These are phyloP conservation scores for Cinnamomum chago DNA, from an alignment of 164 flowering plant species.

Conservation along the genomic window DNA sequence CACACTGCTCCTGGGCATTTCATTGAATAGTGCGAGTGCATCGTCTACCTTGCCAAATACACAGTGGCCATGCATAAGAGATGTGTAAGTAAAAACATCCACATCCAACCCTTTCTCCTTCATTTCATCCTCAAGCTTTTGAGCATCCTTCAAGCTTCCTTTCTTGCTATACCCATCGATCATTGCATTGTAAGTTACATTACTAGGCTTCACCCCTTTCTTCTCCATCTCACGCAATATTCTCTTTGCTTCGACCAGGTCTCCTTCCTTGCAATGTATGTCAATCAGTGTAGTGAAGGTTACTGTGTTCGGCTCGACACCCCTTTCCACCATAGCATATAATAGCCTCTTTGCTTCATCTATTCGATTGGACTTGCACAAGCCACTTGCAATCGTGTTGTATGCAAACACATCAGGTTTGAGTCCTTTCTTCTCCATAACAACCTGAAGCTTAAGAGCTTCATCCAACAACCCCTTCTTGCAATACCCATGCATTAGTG, in stretches of 20 bases:
- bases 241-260: constrained; percentile 56
- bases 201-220: constrained; percentile 44
- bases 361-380: constrained; percentile 29
- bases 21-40: constrained; percentile 47
- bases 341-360: constrained; percentile 50
- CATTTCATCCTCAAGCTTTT: constrained; percentile 48
- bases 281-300: constrained; percentile 56
- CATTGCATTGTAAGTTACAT: constrained; percentile 56
- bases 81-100: constrained; percentile 63
- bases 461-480: constrained; percentile 45
- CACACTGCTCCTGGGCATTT: constrained; percentile 44
- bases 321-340: constrained; percentile 35
- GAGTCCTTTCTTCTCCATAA: constrained; percentile 51
- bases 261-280: constrained; percentile 66
- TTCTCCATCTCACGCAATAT: constrained; percentile 52
- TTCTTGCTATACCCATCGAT: constrained; percentile 65
- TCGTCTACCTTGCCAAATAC: constrained; percentile 48
- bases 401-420: constrained; percentile 28
- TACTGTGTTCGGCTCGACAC: constrained; percentile 33
- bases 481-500: constrained; percentile 41
- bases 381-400: constrained; percentile 33
- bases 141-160: constrained; percentile 57
- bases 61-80: constrained; percentile 67
- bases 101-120: constrained; percentile 38
- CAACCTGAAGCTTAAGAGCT: constrained; percentile 34